Evolutionary conservation across 768 basidiomycete species (phyloP).

Genomic region (Porpolomopsis calyptriformis): DNA sequence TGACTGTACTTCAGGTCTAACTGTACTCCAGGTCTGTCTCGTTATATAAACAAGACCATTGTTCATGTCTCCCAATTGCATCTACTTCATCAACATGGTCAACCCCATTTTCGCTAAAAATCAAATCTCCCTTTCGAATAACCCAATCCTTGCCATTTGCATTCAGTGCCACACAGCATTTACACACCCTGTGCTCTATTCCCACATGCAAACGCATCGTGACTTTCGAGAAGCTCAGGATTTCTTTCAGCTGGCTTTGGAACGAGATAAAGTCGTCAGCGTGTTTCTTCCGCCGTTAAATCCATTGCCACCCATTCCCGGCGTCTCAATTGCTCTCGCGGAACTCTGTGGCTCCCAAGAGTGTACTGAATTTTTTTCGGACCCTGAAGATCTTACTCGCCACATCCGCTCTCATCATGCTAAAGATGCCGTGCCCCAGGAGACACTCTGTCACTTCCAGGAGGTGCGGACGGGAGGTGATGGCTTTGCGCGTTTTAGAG

Average conservation of each 20-base stretch:
- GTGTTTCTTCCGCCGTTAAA: not conserved
- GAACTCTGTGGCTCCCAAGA: not conserved
- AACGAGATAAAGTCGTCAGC: not conserved
- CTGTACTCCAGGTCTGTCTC: too few relatives aligned
- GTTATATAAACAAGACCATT: not conserved
- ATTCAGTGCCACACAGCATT: not conserved
- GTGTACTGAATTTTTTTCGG: not conserved
- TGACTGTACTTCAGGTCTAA: too few relatives aligned
- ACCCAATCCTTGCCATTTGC: not conserved
- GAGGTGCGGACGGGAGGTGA: not conserved
- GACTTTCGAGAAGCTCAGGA: not conserved
- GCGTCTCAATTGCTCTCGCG: not conserved
- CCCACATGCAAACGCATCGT: not conserved
- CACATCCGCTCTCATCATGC: not conserved
- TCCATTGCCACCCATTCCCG: not conserved
- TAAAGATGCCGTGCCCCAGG: not conserved
- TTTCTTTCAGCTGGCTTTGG: not conserved
- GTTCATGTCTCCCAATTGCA: not conserved
- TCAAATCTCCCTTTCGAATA: not conserved
- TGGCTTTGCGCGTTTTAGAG: not conserved
- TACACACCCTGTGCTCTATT: not conserved
- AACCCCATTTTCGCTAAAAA: not conserved
- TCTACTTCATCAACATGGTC: not conserved
- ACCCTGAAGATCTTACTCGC: not conserved
- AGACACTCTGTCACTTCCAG: not conserved